phyloP scores from a whole-genome alignment of 2,329 filamentous ascomycete species.

The Graphium sp. region DNA sequence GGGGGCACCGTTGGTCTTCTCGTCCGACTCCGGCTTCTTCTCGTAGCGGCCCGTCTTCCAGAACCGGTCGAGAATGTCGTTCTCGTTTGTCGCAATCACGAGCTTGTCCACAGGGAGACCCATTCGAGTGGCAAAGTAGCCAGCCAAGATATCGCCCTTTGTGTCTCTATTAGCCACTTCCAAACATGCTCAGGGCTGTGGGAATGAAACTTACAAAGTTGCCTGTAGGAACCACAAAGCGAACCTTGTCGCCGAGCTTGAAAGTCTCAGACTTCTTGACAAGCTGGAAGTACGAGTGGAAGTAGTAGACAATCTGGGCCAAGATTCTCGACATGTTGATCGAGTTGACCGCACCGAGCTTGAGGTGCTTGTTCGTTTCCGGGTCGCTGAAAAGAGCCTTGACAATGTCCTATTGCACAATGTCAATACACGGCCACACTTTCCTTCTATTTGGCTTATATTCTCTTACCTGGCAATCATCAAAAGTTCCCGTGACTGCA shows the following conservation, averaged over 20 bases:
- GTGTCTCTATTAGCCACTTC: conserved; percentile 2
- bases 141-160: conserved; percentile 83
- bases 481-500: conserved; percentile 78
- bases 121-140: conserved; percentile 86
- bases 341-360: conserved; percentile 85
- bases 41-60: conserved; percentile 82
- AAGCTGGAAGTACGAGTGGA: conserved; percentile 82
- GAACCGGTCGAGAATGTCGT: conserved; percentile 92
- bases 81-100: conserved; percentile 88
- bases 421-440: too few relatives aligned
- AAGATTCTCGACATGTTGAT: conserved; percentile 95
- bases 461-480: conserved; percentile 76
- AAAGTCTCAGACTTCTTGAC: conserved; percentile 41
- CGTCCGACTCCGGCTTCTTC: conserved; percentile 43
- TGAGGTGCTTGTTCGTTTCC: conserved; percentile 65
- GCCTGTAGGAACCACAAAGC: conserved; percentile 83
- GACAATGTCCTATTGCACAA: conserved; percentile 57
- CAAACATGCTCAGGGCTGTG: neutral
- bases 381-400: conserved; percentile 83
- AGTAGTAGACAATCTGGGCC: conserved; percentile 95
- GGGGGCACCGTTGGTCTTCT: conserved; percentile 36
- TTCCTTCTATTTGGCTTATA: neutral
- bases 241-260: conserved; percentile 49
- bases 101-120: conserved; percentile 78
- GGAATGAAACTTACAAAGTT: too few relatives aligned